Base-by-base conservation (phyloP, 768 basidiomycete species). In the Coprinopsis strossmayeri region DNA sequence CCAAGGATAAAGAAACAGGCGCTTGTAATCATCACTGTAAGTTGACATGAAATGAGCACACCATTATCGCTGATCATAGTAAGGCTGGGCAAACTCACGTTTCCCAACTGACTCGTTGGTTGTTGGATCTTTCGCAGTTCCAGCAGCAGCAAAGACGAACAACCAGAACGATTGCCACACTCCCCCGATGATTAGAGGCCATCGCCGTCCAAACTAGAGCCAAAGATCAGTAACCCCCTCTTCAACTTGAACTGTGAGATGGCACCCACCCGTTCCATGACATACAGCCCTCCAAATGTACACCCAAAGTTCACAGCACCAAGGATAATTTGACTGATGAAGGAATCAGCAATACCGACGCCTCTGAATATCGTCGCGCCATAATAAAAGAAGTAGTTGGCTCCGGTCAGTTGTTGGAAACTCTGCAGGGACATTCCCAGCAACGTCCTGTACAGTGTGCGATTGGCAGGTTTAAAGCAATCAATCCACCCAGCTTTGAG, bases 1-100 rank as follows among this genome's bases (percentile, higher is more conserved):
- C 84, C 84, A 38, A 78, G 63, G 59, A 87, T 85, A 64, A 87
- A 87, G 58, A 87, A 59, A 57, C 80, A 85, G 0, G 84, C 81
- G 25, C 76, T 71, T 55, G 84, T 75, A 47, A 83, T 82, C 78
- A 82, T 77, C 39, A 82, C 75, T 74, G 32, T 3, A n/a, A n/a
- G n/a, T n/a, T n/a, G n/a, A n/a, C n/a, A n/a, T n/a, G n/a, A n/a
- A n/a, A n/a, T n/a, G n/a, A 32, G 30, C 9, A 15, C 30, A 32
- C 30, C 30, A n/a, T n/a, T n/a, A n/a, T n/a, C n/a, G n/a, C n/a
- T n/a, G 30, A 32, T 7, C 30, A 32, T 32, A 32, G 30, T 32
- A 32, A 32, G 30, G 15, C n/a, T n/a, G n/a, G 9, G 17, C 9
- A 25, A 11, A 67, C 67, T 24, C 45, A 79, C 79, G 64, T 55